Evolutionary conservation across 495 filamentous ascomycete species (phyloP).

Genomic region (Tuber microsphaerosporum): DNA sequence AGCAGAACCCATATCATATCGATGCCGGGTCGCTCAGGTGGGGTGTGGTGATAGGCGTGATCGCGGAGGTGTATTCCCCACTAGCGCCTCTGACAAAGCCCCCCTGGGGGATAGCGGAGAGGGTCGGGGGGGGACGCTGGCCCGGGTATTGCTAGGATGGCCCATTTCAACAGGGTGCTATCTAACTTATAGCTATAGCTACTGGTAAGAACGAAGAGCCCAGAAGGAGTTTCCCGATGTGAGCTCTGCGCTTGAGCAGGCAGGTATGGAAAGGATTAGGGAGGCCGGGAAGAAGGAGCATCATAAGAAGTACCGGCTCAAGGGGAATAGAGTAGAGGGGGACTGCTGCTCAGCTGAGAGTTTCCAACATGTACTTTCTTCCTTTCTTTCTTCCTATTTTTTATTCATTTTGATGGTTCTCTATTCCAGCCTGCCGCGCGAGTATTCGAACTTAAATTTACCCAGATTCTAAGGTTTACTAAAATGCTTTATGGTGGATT

Average conservation of each 20-base stretch:
- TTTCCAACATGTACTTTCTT: background rate
- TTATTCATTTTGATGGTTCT: background rate
- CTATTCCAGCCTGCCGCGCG: background rate
- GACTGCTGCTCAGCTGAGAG: background rate
- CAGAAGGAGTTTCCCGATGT: constrained; percentile 56
- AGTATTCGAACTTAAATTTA: background rate
- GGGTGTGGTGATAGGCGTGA: constrained; percentile 23
- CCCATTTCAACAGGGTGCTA: constrained; percentile 58
- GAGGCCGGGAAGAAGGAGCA: constrained; percentile 62
- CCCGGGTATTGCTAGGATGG: constrained; percentile 45
- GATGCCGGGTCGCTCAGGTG: too few relatives aligned
- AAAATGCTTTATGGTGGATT: too few relatives aligned
- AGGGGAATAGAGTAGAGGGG: constrained; percentile 43
- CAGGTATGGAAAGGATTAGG: constrained; percentile 57
- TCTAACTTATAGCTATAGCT: constrained; percentile 59
- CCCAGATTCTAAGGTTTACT: background rate
- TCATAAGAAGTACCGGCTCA: constrained; percentile 57
- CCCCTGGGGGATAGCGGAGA: constrained; percentile 41
- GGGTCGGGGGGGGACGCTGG: constrained; percentile 37
- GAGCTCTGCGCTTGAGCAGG: constrained; percentile 56
- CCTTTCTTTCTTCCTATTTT: background rate
- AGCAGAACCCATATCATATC: constrained; percentile 50
- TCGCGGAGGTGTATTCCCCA: constrained; percentile 46
- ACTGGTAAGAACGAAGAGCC: constrained; percentile 55
- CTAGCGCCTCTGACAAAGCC: constrained; percentile 22